A percentile compares a stretch with the other conserved stretches of the same genome.
Conservation (phyloP, 2,329 filamentous ascomycete genomes). For the Aotearoamyces nothofagi region DNA sequence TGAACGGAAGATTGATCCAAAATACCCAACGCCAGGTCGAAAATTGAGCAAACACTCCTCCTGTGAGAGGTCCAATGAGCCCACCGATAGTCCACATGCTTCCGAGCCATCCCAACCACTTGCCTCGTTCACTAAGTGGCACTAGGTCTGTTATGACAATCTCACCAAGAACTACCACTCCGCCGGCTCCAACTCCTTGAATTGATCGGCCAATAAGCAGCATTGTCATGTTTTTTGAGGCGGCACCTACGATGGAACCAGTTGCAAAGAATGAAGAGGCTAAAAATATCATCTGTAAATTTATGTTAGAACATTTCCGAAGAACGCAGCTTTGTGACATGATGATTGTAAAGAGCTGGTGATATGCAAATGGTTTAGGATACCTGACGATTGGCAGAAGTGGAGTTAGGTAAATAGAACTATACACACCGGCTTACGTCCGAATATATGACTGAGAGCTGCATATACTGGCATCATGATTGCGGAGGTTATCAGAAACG, state of each 20-base stretch:
- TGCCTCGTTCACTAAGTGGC: slow-evolving; percentile 38
- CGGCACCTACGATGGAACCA: neutral
- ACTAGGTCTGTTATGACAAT: slow-evolving; percentile 51
- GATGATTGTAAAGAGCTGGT: too few species aligned
- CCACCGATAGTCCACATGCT: slow-evolving; percentile 46
- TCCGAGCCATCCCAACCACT: slow-evolving; percentile 45
- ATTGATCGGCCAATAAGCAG: slow-evolving; percentile 44
- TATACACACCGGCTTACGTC: neutral
- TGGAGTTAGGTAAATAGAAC: neutral
- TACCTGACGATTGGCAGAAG: too few species aligned
- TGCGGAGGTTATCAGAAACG: neutral
- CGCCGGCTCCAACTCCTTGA: slow-evolving; percentile 49
- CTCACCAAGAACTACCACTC: slow-evolving; percentile 46
- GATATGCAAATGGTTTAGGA: too few species aligned
- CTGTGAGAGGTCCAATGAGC: slow-evolving; percentile 43
- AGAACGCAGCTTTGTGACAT: too few species aligned
- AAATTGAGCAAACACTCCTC: too few species aligned
- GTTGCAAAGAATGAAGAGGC: neutral
- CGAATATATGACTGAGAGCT: neutral
- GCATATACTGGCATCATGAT: neutral
- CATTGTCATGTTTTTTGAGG: slow-evolving; percentile 19
- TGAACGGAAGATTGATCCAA: slow-evolving; percentile 7
- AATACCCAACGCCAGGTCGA: slow-evolving; percentile 10
- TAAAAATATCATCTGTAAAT: neutral
- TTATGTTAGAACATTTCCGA: neutral